Evolutionary conservation across 768 basidiomycete genomes (phyloP).

Genomic region (Amanita brunnescens): DNA sequence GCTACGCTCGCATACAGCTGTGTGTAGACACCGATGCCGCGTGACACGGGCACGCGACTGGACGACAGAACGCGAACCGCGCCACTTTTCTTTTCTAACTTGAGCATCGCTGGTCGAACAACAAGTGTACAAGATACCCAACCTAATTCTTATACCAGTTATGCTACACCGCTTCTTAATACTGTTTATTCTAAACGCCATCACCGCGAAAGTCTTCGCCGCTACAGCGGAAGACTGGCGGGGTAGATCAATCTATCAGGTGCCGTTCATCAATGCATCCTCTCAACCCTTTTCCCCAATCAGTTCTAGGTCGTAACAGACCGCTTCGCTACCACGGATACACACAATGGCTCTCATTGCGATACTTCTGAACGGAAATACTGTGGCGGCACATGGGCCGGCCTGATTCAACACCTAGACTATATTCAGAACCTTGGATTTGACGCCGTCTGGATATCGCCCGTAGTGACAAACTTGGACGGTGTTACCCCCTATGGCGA

Average conservation of each 20-base stretch:
- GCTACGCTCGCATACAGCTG: too few relatives aligned
- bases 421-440: constrained; percentile 72
- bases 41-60: too few relatives aligned
- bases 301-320: constrained; percentile 47
- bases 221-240: constrained; percentile 15
- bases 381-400: constrained; percentile 67
- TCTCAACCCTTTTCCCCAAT: background rate
- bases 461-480: constrained; percentile 55
- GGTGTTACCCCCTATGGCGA: constrained; percentile 55
- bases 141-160: background rate
- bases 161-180: background rate
- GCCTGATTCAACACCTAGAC: constrained; percentile 55
- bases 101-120: background rate
- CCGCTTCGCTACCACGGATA: constrained; percentile 50
- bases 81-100: too few relatives aligned
- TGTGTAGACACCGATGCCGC: too few relatives aligned
- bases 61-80: too few relatives aligned
- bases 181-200: background rate
- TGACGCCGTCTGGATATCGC: constrained; percentile 73
- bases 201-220: background rate
- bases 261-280: background rate
- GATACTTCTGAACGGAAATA: constrained; percentile 47
- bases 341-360: constrained; percentile 34
- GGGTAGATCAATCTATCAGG: constrained; percentile 20
- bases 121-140: constrained; percentile 2